phyloP scores from a whole-genome alignment of 2,329 filamentous ascomycete species.

The Cadophora sp. region DNA sequence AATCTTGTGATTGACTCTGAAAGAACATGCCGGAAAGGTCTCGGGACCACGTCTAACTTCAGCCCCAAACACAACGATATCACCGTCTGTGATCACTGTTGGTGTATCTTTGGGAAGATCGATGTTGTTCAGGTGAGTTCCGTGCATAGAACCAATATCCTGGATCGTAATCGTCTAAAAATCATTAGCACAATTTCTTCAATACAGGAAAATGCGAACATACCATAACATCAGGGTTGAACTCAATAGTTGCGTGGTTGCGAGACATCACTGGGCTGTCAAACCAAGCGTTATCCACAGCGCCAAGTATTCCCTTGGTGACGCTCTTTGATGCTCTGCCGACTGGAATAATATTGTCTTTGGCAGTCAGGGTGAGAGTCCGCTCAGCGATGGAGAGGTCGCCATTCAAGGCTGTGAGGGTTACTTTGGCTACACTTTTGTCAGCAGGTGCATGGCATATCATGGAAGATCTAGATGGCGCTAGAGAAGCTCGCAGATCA shows the following conservation, averaged over 20 bases:
- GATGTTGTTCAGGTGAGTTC: constrained; percentile 60
- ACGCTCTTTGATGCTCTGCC: constrained; percentile 55
- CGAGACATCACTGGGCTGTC: constrained; percentile 76
- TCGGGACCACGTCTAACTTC: constrained; percentile 55
- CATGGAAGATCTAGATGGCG: neutral
- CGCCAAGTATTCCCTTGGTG: constrained; percentile 51
- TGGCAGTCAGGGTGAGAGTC: constrained; percentile 34
- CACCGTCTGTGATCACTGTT: constrained; percentile 45
- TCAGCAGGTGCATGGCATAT: constrained; percentile 21
- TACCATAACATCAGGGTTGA: constrained; percentile 55
- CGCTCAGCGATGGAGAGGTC: constrained; percentile 35
- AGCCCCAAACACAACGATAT: constrained; percentile 54
- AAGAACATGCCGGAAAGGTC: constrained; percentile 44
- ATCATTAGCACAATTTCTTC: constrained; percentile 30
- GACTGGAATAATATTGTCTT: constrained; percentile 39
- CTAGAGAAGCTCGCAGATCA: neutral
- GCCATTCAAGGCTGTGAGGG: constrained; percentile 34
- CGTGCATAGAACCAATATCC: constrained; percentile 67
- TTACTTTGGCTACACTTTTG: constrained; percentile 34
- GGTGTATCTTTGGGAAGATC: constrained; percentile 46
- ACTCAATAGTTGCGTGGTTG: constrained; percentile 63
- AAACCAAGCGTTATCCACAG: constrained; percentile 67
- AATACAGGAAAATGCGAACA: constrained; percentile 22
- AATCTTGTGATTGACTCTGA: constrained; percentile 37
- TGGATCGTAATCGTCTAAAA: constrained; percentile 52